These are phyloP conservation scores for Solanum sitiens DNA, from an alignment of 257 asterid genomes.

Conservation along the genomic window DNA sequence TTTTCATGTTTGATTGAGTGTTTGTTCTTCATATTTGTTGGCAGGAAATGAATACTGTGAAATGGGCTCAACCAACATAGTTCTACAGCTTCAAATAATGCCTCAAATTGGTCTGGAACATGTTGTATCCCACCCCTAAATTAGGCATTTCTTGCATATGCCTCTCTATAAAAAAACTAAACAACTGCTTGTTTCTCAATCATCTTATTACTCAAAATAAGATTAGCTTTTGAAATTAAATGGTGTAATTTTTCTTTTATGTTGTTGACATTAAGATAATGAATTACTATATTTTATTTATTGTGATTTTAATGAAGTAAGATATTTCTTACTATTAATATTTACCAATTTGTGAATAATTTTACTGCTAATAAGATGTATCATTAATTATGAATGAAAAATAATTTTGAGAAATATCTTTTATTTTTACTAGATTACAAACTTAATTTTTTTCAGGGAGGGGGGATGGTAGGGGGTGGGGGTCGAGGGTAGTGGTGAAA, in stretches of 20 bases:
- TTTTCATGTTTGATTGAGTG: not conserved
- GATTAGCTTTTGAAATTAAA: not conserved
- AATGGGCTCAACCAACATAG: too few species aligned
- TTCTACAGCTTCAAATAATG: constrained; percentile 23
- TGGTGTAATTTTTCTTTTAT: not conserved
- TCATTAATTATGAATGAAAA: not conserved
- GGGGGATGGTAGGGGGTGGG: too few species aligned
- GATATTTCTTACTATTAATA: not conserved
- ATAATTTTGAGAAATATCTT: too few species aligned
- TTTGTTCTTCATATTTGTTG: not conserved
- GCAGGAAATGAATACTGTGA: not conserved
- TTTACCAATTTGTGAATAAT: not conserved
- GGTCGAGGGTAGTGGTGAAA: too few species aligned
- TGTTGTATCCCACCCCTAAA: constrained; percentile 49
- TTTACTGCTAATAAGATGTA: not conserved
- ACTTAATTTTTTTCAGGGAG: too few species aligned
- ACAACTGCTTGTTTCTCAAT: constrained; percentile 53
- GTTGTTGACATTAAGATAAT: not conserved
- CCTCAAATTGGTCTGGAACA: constrained; percentile 61
- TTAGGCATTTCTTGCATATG: constrained; percentile 72
- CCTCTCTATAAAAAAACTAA: constrained; percentile 57
- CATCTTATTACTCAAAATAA: constrained; percentile 8
- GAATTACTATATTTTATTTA: not conserved
- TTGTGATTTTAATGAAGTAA: not conserved
- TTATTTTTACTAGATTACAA: too few species aligned